These are phyloP conservation scores for Hypoxylon rickii DNA, from an alignment of 495 filamentous ascomycete genomes.

Conservation along the genomic window DNA sequence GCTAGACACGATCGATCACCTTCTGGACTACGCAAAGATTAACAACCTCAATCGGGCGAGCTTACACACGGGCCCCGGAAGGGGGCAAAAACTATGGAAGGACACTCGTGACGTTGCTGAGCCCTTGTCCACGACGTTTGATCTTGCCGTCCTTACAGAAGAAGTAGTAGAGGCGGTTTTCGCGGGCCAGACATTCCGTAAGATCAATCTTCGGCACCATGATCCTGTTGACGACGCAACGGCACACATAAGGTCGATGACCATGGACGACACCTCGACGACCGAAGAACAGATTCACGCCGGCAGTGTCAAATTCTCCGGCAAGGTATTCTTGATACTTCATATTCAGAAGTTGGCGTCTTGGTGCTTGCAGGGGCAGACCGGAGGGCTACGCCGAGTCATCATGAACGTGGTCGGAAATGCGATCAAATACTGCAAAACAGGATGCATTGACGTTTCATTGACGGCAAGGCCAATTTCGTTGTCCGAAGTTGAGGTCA, in stretches of 20 bases:
- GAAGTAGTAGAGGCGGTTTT: conserved; percentile 65
- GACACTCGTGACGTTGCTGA: not conserved
- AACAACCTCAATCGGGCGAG: conserved; percentile 47
- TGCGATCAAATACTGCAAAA: conserved; percentile 76
- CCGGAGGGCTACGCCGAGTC: conserved; percentile 72
- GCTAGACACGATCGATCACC: conserved; percentile 77
- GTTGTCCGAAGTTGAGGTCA: conserved; percentile 35
- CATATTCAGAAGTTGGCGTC: conserved; percentile 27
- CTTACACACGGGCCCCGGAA: not conserved
- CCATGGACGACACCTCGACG: conserved; percentile 11
- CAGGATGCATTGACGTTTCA: conserved; percentile 66
- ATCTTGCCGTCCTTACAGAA: conserved; percentile 56
- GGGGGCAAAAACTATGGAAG: conserved; percentile 4
- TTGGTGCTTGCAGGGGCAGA: conserved; percentile 50
- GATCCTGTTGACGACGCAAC: conserved; percentile 20
- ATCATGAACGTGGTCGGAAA: conserved; percentile 86
- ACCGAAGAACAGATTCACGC: conserved; percentile 27
- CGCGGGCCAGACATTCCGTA: conserved; percentile 49
- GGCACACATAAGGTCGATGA: conserved; percentile 14
- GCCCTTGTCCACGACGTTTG: conserved; percentile 15
- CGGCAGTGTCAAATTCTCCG: conserved; percentile 29
- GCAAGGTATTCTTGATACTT: conserved; percentile 27
- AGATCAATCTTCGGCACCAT: conserved; percentile 28
- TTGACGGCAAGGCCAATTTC: conserved; percentile 43
- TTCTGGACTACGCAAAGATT: conserved; percentile 72